Evolutionary conservation across 345 rosid genomes (phyloP), one percentile per base, ranked within the genome.

Genomic region (Combretum micranthum): DNA sequence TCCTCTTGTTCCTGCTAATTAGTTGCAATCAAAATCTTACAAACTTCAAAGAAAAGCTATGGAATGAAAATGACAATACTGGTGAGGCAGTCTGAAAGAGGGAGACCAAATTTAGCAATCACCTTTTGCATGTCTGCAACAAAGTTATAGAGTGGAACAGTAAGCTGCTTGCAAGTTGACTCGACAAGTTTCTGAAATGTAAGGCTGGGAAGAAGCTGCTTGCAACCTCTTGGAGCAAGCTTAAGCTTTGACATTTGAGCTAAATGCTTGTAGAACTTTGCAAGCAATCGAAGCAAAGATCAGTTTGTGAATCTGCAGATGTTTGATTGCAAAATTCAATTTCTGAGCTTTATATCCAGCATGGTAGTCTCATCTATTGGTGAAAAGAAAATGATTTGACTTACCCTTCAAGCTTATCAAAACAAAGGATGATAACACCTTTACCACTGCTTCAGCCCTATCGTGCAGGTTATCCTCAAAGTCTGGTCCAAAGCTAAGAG

Each of bases 151-250:
- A 86, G 75, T 60, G 89, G 89, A 74, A 63, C 72, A 0, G 95
- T 84, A 57, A 86, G 83, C 72, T 76, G 70, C 76, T 64, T 86
- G 95, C 92, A 82, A 55, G 95, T 82, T 71, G 78, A 65, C 60
- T 86, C 92, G 17, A 79, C 89, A 18, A 89, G 92, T 67, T 78
- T 80, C 78, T 89, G 87, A 69, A 84, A 89, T 42, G 76, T 67
- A 56, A 72, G 69, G 75, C 80, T 79, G 0, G 94, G 97, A 23
- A 80, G 59, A 60, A 70, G 65, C 65, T 86, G 95, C 79, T 86
- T 89, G 79, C 76, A 78, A 45, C 97, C 91, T 56, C 80, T 84
- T 0, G 87, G 72, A 70, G 95, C 84, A 56, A 89, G 84, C 67
- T 73, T 79, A 52, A 76, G 89, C 65, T 75, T 86, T 52, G 87